phyloP scores from a whole-genome alignment of 176 grass and related monocot genomes.

The Themeda triandra region DNA sequence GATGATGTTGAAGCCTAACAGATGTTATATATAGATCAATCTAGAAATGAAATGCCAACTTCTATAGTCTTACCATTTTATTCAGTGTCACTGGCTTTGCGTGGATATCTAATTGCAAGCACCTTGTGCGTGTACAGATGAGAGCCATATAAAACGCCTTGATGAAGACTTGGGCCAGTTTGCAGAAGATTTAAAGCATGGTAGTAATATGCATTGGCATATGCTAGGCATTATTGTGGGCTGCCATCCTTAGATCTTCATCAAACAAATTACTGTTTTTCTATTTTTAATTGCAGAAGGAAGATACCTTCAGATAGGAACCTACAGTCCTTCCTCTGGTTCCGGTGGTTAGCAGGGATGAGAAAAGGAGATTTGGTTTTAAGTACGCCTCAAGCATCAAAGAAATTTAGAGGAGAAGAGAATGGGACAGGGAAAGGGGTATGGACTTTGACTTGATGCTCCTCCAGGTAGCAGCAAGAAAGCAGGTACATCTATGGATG shows the following conservation, averaged over 20 bases:
- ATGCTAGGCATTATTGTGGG: slow-evolving; percentile 4
- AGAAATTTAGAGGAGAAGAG: slow-evolving; percentile 78
- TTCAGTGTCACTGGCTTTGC: not conserved
- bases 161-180: slow-evolving; percentile 91
- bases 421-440: slow-evolving; percentile 83
- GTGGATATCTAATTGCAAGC: slow-evolving; percentile 7
- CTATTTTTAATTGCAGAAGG: slow-evolving; percentile 61
- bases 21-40: not conserved
- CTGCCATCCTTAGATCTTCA: not conserved
- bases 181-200: slow-evolving; percentile 96
- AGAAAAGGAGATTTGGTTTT: slow-evolving; percentile 68
- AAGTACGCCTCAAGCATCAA: slow-evolving; percentile 73
- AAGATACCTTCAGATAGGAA: slow-evolving; percentile 82
- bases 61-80: not conserved
- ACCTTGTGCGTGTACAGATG: slow-evolving; percentile 55
- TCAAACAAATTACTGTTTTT: not conserved
- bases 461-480: slow-evolving; percentile 91
- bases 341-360: slow-evolving; percentile 59
- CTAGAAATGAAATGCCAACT: not conserved
- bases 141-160: slow-evolving; percentile 93
- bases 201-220: slow-evolving; percentile 33
- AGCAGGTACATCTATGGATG: slow-evolving; percentile 53
- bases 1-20: no score
- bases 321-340: slow-evolving; percentile 68
- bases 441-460: slow-evolving; percentile 96